phyloP scores from a whole-genome alignment of 2,329 filamentous ascomycete genomes.

The Apiospora phragmitis region DNA sequence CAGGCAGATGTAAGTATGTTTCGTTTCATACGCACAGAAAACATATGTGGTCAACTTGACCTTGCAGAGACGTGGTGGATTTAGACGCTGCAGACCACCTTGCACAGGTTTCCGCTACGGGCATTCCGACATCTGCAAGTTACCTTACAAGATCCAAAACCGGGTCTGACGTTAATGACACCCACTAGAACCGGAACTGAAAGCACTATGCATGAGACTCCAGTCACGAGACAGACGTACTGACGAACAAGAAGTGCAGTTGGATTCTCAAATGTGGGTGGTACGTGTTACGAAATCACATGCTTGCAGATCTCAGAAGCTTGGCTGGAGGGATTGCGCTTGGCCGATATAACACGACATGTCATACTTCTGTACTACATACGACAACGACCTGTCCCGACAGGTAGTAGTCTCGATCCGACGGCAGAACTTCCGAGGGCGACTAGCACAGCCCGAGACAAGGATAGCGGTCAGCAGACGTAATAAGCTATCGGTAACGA shows the following conservation, averaged over 20 bases:
- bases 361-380: not conserved
- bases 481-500: not conserved
- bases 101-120: not conserved
- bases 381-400: not conserved
- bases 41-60: not conserved
- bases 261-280: not conserved
- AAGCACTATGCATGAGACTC: not conserved
- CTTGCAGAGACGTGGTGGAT: not conserved
- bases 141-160: not conserved
- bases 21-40: not conserved
- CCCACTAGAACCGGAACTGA: not conserved
- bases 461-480: not conserved
- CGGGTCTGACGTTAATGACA: not conserved
- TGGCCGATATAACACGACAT: not conserved
- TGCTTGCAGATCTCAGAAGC: not conserved
- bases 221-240: not conserved
- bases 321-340: not conserved
- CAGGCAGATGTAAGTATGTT: not conserved
- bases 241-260: not conserved
- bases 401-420: not conserved
- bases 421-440: too few relatives aligned
- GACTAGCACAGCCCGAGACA: not conserved
- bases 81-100: not conserved
- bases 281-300: not conserved
- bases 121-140: not conserved